Percentiles rank a stretch among this genome's conserved stretches.
Conservation (phyloP, 2,329 filamentous ascomycete species). For the Fusarium xylarioides region DNA sequence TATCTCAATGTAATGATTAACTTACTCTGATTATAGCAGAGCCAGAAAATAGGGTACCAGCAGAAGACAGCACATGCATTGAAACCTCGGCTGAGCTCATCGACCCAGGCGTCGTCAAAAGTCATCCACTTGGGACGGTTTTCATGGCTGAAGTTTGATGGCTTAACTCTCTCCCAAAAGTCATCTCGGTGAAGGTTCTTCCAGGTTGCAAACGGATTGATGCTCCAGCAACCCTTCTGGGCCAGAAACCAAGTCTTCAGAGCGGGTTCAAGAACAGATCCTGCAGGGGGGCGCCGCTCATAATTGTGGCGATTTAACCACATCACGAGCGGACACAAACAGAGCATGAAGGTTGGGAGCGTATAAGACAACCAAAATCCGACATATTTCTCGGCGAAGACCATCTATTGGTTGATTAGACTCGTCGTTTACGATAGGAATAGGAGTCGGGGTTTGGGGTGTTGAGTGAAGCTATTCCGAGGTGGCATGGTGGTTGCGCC, state of each 20-base stretch:
- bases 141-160: slow-evolving; percentile 65
- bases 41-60: slow-evolving; percentile 72
- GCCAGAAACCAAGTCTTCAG: slow-evolving; percentile 68
- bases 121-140: slow-evolving; percentile 75
- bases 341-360: slow-evolving; percentile 73
- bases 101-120: slow-evolving; percentile 82
- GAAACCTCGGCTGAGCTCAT: slow-evolving; percentile 75
- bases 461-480: too few relatives aligned
- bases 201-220: slow-evolving; percentile 70
- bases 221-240: slow-evolving; percentile 73
- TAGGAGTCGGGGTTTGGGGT: too few relatives aligned
- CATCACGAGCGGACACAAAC: slow-evolving; percentile 70
- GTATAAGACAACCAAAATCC: slow-evolving; percentile 78
- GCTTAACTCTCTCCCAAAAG: slow-evolving; percentile 76
- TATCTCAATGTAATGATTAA: background rate
- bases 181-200: slow-evolving; percentile 64
- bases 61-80: slow-evolving; percentile 74
- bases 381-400: slow-evolving; percentile 77
- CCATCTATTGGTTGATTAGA: slow-evolving; percentile 51
- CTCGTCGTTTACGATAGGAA: too few relatives aligned
- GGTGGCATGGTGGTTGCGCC: too few relatives aligned
- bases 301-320: slow-evolving; percentile 68
- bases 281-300: slow-evolving; percentile 65
- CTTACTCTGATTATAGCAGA: slow-evolving; percentile 57
- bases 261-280: slow-evolving; percentile 74